phyloP scores from a whole-genome alignment of 2,329 filamentous ascomycete species.

The Pestalotiopsis sp. region DNA sequence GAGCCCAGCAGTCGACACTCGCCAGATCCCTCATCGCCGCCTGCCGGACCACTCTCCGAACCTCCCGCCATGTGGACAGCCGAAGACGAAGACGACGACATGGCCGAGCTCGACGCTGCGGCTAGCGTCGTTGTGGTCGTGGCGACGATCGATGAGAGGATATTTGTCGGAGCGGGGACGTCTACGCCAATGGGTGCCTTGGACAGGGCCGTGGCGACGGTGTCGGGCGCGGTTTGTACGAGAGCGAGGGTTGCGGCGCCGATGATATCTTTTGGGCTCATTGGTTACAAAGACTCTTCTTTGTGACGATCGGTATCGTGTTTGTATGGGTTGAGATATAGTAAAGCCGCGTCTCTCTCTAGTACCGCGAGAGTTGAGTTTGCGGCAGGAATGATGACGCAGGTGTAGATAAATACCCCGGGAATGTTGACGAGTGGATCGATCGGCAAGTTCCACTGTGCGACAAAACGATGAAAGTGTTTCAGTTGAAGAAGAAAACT shows the following conservation, averaged over 20 bases:
- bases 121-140: conserved; percentile 25
- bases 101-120: conserved; percentile 24
- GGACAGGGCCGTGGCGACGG: conserved; percentile 21
- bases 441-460: neutral
- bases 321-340: conserved; percentile 7
- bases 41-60: conserved; percentile 16
- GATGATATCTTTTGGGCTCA: conserved; percentile 27
- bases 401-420: neutral
- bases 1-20: conserved; percentile 88
- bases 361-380: neutral
- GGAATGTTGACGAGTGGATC: neutral
- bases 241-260: conserved; percentile 14
- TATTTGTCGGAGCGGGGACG: conserved; percentile 19
- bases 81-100: conserved; percentile 6
- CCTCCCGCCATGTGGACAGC: neutral
- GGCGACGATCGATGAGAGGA: conserved; percentile 24
- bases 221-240: conserved; percentile 20
- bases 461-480: conserved; percentile 3
- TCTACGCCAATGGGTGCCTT: conserved; percentile 25
- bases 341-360: neutral
- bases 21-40: conserved; percentile 53
- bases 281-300: conserved; percentile 2
- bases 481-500: conserved; percentile 1
- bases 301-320: neutral
- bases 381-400: neutral